phyloP scores from a whole-genome alignment of 108 stramenopile genomes.

The Discostella stelligeroides region DNA sequence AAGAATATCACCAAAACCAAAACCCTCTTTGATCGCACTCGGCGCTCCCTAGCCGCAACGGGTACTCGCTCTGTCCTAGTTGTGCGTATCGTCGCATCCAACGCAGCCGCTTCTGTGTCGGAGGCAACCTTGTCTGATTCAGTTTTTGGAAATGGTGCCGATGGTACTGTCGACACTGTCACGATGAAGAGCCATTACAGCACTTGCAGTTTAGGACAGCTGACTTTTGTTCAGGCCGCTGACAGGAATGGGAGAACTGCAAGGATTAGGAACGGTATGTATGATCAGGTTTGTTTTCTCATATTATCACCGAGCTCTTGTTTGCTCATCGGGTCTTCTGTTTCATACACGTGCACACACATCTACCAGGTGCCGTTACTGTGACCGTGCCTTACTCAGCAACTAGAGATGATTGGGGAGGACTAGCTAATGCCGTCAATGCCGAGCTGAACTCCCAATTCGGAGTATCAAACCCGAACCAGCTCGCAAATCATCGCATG shows the following conservation, averaged over 20 bases:
- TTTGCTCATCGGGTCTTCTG: neutral
- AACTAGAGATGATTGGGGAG: neutral
- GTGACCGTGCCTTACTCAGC: neutral
- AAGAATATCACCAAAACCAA: neutral
- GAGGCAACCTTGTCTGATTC: constrained; percentile 5
- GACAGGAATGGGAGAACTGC: constrained; percentile 6
- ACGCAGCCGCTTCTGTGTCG: neutral
- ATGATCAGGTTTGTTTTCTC: neutral
- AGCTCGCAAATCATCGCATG: constrained; percentile 10
- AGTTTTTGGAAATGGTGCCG: constrained; percentile 15
- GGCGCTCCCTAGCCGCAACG: constrained; percentile 2
- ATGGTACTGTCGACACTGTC: constrained; percentile 9
- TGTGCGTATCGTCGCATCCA: constrained; percentile 4
- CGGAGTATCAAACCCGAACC: neutral
- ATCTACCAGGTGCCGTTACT: constrained; percentile 6
- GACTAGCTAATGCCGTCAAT: neutral
- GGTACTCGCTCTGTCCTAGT: constrained; percentile 11
- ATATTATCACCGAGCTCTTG: neutral
- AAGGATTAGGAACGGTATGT: constrained; percentile 5
- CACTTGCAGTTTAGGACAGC: constrained; percentile 12
- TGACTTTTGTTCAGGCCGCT: constrained; percentile 1
- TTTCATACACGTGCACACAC: neutral
- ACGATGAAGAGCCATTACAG: constrained; percentile 4
- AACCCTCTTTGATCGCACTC: neutral
- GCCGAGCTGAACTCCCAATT: constrained; percentile 5